phyloP scores from a whole-genome alignment of 2,329 filamentous ascomycete genomes.

The Ceratocystis destructans region DNA sequence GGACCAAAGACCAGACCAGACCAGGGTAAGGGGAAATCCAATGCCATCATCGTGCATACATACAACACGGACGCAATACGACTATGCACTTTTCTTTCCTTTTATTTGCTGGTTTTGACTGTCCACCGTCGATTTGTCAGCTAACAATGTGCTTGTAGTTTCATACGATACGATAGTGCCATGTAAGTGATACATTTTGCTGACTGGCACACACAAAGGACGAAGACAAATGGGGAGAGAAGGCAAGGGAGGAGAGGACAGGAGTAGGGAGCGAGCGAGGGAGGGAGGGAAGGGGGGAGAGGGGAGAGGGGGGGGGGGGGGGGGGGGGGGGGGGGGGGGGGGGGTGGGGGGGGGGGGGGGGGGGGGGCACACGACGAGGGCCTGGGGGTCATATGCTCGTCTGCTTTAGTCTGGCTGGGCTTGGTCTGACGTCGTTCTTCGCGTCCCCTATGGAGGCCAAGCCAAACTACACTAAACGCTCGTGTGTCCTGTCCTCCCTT shows the following conservation, averaged over 20 bases:
- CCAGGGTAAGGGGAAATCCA: not conserved
- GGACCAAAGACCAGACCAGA: not conserved
- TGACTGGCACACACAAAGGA: too few species aligned
- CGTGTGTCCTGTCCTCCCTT: not conserved
- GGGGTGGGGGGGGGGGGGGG: not conserved
- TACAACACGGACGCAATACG: not conserved
- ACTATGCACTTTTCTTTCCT: not conserved
- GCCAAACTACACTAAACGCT: too few species aligned
- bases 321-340: not conserved
- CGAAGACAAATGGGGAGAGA: too few species aligned
- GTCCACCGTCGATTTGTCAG: not conserved
- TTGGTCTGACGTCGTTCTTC: conserved; percentile 1
- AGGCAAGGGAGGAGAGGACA: too few species aligned
- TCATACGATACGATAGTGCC: not conserved
- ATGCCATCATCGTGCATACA: conserved; percentile 1
- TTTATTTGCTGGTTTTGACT: not conserved
- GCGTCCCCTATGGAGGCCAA: not conserved
- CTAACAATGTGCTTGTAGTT: not conserved
- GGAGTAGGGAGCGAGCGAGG: not conserved
- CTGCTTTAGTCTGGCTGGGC: not conserved
- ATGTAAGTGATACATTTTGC: too few species aligned
- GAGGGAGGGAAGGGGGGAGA: not conserved
- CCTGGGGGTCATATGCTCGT: not conserved
- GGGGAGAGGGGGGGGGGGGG: not conserved
- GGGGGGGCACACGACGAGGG: not conserved